Base-by-base conservation (phyloP, 2,329 filamentous ascomycete species). In the Colletotrichum aenigma region DNA sequence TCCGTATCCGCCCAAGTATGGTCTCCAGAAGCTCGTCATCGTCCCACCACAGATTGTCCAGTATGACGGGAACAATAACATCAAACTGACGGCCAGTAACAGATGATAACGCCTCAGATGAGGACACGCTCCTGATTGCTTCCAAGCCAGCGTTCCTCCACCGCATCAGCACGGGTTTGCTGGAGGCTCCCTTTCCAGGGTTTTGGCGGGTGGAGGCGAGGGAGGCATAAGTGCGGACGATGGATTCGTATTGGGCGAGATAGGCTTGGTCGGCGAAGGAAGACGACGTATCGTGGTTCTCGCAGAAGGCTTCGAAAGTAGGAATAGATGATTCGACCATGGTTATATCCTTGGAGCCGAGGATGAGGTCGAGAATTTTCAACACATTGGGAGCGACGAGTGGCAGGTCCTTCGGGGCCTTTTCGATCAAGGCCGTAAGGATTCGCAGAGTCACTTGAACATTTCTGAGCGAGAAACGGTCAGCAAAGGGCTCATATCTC, bases 361-460 rank as follows among this genome's bases (percentile, higher is more conserved):
- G 91, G 80, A 98, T 93, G 71, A 93, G 93, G 78, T 94, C 92
- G 81, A 98, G 91, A 78, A 98, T 94, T 80, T 93, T 94, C 82
- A 98, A 91, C 71, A 98, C 93, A 81, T 94, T 95, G 77, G 91
- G 91, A 64, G 95, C 95, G 83, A 98, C 98, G 67, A 99, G 92
- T 67, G 95, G 94, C 65, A 98, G 92, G 83, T 98, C 96, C 83
- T 96, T 94, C 76, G 95, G 94, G 58, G 95, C 92, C 86, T 98
- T 98, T 83, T 98, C 96, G 84, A 98, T 96, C 80, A 99, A 90
- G 61, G 96, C 95, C 76, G 94, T 93, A 79, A 98, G 89, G 80
- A 99, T 98, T 84, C 97, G 94, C 75, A 99, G 92, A 4, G 96
- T 98, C 78, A 99, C 96, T 84, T 98, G 95, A 74, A 98, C 95